phyloP scores from a whole-genome alignment of 1,139 yeast genomes.

The Candida sp. region DNA sequence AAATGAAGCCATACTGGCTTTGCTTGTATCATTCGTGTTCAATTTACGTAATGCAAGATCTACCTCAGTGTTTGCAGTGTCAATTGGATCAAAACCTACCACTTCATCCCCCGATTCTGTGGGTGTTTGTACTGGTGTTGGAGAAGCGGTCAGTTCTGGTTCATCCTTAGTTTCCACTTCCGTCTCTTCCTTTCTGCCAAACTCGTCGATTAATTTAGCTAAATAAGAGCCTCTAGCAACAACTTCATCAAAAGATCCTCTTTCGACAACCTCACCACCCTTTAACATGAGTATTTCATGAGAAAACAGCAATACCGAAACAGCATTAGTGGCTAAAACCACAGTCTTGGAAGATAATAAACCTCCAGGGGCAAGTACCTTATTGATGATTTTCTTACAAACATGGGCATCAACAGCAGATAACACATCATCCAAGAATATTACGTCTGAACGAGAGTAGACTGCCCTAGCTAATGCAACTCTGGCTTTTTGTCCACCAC shows the following conservation, averaged over 20 bases:
- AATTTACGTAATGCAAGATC: conserved; percentile 6
- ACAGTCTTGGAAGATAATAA: conserved; percentile 29
- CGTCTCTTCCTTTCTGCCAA: conserved; percentile 16
- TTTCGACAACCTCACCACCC: conserved; percentile 24
- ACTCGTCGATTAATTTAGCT: conserved; percentile 22
- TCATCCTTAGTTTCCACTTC: conserved; percentile 11
- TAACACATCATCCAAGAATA: conserved; percentile 33
- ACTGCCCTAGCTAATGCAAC: conserved; percentile 41
- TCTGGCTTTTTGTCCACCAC: conserved; percentile 48
- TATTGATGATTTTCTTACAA: conserved; percentile 29
- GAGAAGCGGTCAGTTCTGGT: background rate
- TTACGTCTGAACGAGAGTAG: conserved; percentile 36
- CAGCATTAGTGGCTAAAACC: conserved; percentile 36
- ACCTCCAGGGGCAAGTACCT: conserved; percentile 26
- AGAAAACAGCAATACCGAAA: conserved; percentile 30
- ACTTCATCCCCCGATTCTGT: conserved; percentile 1
- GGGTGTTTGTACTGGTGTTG: background rate
- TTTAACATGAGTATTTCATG: conserved; percentile 25
- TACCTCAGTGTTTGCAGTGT: conserved; percentile 4
- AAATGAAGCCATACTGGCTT: conserved; percentile 19
- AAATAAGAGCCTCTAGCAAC: conserved; percentile 16
- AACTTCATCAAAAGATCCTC: conserved; percentile 27
- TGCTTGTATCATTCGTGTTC: conserved; percentile 7
- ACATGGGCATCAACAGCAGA: conserved; percentile 43
- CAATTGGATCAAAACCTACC: conserved; percentile 4